Conservation (phyloP, 306 rosid genomes). For the Glycine tomentella region DNA sequence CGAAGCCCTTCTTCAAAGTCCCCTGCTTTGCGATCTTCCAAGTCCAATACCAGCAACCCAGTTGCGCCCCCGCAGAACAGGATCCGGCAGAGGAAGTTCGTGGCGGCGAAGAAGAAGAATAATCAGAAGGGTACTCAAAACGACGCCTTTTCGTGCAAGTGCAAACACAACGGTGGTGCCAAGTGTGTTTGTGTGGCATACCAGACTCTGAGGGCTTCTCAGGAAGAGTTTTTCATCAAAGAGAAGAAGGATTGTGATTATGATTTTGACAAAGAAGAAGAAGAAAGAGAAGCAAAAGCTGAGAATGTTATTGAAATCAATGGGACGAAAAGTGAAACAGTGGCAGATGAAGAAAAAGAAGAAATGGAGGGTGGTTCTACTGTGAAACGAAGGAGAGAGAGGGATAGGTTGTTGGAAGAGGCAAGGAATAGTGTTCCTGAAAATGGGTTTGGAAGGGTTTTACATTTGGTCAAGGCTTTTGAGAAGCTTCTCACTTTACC, state of each 20-base stretch:
- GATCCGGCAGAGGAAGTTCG: slow-evolving; percentile 75
- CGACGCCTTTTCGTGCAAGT: slow-evolving; percentile 59
- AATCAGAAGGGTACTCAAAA: slow-evolving; percentile 50
- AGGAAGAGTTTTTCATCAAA: slow-evolving; percentile 68
- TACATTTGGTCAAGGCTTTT: slow-evolving; percentile 87
- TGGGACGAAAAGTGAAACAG: slow-evolving; percentile 29
- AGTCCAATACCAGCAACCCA: neutral
- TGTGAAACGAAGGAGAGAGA: slow-evolving; percentile 75
- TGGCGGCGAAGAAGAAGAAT: slow-evolving; percentile 70
- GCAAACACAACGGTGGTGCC: slow-evolving; percentile 50
- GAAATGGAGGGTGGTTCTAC: slow-evolving; percentile 47
- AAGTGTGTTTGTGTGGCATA: slow-evolving; percentile 86
- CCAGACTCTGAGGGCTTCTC: slow-evolving; percentile 82
- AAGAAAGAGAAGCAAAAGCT: slow-evolving; percentile 55
- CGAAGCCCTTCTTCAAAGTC: slow-evolving; percentile 27
- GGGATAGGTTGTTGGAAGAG: slow-evolving; percentile 64
- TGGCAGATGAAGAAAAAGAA: slow-evolving; percentile 1
- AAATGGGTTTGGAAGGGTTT: slow-evolving; percentile 71
- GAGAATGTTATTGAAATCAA: slow-evolving; percentile 56
- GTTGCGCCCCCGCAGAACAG: slow-evolving; percentile 58
- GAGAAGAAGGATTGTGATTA: slow-evolving; percentile 12
- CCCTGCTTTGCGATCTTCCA: neutral
- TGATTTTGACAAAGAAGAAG: slow-evolving; percentile 20
- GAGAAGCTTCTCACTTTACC: slow-evolving; percentile 78
- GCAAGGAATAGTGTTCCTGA: slow-evolving; percentile 85